A percentile compares a stretch with the other conserved stretches of the same genome.
Evolutionary conservation across 441 rosid genomes (phyloP).

Genomic region (Isatis lusitanica): DNA sequence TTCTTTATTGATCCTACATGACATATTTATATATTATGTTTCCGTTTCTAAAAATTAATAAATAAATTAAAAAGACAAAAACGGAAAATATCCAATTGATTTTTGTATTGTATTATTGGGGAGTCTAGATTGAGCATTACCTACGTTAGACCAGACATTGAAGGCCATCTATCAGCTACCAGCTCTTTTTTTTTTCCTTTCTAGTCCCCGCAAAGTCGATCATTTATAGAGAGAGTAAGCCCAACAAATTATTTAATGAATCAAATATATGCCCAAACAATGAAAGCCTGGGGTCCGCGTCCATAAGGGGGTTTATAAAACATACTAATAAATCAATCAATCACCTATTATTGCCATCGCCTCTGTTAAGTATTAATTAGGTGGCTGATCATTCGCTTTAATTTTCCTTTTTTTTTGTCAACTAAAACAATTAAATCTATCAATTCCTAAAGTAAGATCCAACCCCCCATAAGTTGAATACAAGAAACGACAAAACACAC

Average conservation of each 20-base stretch:
- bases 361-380: not conserved
- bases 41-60: too few relatives aligned
- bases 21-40: too few relatives aligned
- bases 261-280: not conserved
- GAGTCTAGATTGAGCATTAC: too few relatives aligned
- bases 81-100: too few relatives aligned
- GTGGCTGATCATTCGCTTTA: not conserved
- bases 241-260: not conserved
- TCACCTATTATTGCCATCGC: not conserved
- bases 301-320: not conserved
- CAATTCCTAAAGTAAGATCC: conserved; percentile 9
- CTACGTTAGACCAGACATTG: too few relatives aligned
- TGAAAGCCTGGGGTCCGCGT: conserved; percentile 1
- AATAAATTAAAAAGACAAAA: too few relatives aligned
- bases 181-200: too few relatives aligned
- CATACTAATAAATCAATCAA: not conserved
- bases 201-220: too few relatives aligned
- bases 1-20: too few relatives aligned
- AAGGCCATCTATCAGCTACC: too few relatives aligned
- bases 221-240: too few relatives aligned
- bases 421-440: not conserved
- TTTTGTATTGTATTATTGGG: too few relatives aligned
- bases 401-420: not conserved
- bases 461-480: conserved; percentile 5
- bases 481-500: conserved; percentile 23